Base-by-base conservation (phyloP, 2,329 filamentous ascomycete genomes). In the Verticillium klebahnii region DNA sequence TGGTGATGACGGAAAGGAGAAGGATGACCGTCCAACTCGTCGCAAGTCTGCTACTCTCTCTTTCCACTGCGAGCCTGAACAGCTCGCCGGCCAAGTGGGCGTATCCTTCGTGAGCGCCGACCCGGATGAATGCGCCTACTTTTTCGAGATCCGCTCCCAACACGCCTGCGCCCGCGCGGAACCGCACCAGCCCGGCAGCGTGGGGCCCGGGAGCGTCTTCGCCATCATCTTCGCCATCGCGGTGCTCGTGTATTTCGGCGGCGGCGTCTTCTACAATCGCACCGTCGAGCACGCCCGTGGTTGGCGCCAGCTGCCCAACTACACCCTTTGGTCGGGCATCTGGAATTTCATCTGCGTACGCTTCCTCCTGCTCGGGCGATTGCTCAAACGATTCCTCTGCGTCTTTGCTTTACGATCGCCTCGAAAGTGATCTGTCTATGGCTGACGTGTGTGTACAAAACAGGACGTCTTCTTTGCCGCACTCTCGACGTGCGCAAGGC, bases 231-330 rank as follows among this genome's bases (percentile, higher is more conserved):
- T 86, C 67, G 80, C 82, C 63, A 84, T 87, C 63, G 91, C 93
- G 11, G 83, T 97, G 40, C 78, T 94, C 11, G 95, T 95, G 25
- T 99, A 99, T 76, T 80, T 97, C 61, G 84, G 96, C 40, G 95
- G 95, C 68, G 95, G 95, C 70, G 90, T 96, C 69, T 93, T 97
- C 65, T 99, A 98, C 80, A 94, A 97, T 76, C 87, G 95, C 63
- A 96, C 92, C 36, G 93, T 99, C 62, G 89, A 93, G 77, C 92
- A 99, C 74, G 93, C 96, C 69, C 85, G 95, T 65, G 95, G 95
- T 57, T 98, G 94, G 95, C 87, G 91, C 68, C 95, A 99, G 75
- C 80, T 97, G 68, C 95, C 95, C 60, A 98, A 99, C 78, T 97
- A 95, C 78, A 88, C 86, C 68, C 85, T 97, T 68, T 99, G 95